Evolutionary conservation across 2,329 filamentous ascomycete genomes (phyloP).

Genomic region (Pyricularia pennisetigena): DNA sequence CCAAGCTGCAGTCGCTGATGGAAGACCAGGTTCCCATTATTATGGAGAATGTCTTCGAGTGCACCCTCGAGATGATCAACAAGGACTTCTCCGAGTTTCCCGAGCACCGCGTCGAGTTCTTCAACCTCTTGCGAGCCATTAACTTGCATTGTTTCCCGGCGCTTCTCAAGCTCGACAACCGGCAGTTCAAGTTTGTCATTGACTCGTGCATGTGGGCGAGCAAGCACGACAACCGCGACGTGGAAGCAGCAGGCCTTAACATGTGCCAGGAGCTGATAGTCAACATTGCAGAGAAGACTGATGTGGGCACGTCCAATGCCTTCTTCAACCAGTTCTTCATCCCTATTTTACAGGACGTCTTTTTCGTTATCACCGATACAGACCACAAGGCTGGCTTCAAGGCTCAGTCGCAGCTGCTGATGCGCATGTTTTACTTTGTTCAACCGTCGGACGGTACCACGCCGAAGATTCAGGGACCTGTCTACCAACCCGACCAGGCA

Average conservation of each 20-base stretch:
- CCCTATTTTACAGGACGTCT: constrained; percentile 90
- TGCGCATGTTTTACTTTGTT: constrained; percentile 95
- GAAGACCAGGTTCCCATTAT: constrained; percentile 96
- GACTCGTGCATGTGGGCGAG: constrained; percentile 99
- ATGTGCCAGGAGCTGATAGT: constrained; percentile 98
- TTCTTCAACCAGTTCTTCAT: constrained; percentile 99
- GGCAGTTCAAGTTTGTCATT: constrained; percentile 98
- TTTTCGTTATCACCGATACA: constrained; percentile 94
- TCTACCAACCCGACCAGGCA: constrained; percentile 79
- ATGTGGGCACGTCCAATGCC: constrained; percentile 73
- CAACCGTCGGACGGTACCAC: constrained; percentile 56
- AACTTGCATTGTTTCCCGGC: constrained; percentile 96
- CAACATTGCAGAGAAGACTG: constrained; percentile 91
- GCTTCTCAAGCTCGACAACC: constrained; percentile 84
- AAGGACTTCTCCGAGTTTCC: constrained; percentile 99
- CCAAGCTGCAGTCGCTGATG: constrained; percentile 91
- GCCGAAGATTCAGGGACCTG: constrained; percentile 84
- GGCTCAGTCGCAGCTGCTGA: constrained; percentile 86
- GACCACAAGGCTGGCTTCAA: constrained; percentile 99
- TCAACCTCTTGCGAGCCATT: constrained; percentile 91
- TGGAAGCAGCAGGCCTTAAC: constrained; percentile 89
- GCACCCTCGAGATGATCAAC: constrained; percentile 99
- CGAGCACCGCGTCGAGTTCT: constrained; percentile 98
- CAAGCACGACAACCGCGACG: constrained; percentile 98
- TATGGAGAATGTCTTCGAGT: constrained; percentile 98